Evolutionary conservation across 108 stramenopile genomes (phyloP), one percentile per base, ranked within the genome.

Genomic region (Skeletonema costatum): DNA sequence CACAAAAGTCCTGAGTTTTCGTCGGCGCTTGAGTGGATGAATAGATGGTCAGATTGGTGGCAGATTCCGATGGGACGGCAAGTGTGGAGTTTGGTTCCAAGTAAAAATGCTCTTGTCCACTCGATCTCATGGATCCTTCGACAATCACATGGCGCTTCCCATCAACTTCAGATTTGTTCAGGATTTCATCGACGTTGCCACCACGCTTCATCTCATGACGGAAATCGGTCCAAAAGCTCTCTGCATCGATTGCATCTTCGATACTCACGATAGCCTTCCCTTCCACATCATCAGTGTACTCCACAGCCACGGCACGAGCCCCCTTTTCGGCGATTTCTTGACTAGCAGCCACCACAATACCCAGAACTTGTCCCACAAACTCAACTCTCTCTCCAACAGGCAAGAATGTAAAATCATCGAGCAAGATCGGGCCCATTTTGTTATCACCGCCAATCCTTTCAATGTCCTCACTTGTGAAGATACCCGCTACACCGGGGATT

Each of bases 41-140:
- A 48, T 90, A 95, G 16, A 97, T 84, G 21, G 94, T 96, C 58
- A 98, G 71, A 56, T 92, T 87, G 14, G 88, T 91, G 19, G 82
- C 86, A 31, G 89, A 87, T 48, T 98, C 98, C 25, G 92, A 89
- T 21, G 98, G 98, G 41, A 97, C 78, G 32, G 77, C 96, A 35
- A 97, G 74, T n/a, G 97, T 92, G 5, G 89, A 83, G 73, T 97
- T 94, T 5, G 95, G 93, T 73, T 98, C 98, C 30, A 98, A 85
- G 80, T 98, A 94, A 66, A 98, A 98, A 78, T 98, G 98, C 71
- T 98, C 98, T 69, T 98, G 98, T 2, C 93, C 97, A 7, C 97
- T 96, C 12, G 89, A 83, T 9, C 91, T 79, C 48, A 92, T 87
- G 0, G 83, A 78, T 30, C 97, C 97, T 48, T 87, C 83, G 1